Evolutionary conservation across 2,329 filamentous ascomycete species (phyloP), one percentile per base, ranked within the genome.

Genomic region (Aspergillus amoenus): DNA sequence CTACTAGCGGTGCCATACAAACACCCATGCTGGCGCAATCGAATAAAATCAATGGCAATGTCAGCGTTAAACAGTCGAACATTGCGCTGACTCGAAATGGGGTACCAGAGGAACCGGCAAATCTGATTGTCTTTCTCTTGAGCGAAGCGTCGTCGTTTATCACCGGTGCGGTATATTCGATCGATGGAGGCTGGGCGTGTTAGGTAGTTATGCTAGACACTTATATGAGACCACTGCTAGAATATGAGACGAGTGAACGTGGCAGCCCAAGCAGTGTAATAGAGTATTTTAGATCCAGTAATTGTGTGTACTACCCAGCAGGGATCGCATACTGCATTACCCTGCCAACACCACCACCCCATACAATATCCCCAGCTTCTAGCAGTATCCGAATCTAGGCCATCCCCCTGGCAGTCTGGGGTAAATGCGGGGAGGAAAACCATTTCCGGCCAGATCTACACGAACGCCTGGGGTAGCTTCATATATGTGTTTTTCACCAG

Each of bases 141-240:
- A 34, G 52, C 17, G 44, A 55, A 43, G 52, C 22, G 5, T 41
- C 44, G 4, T 30, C 21, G 7, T 55, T 34, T n/a, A 49, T 48
- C n/a, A 44, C 52, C 3, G 39, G 45, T 12, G 18, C 44, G 5
- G 24, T 27, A 1, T 43, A 49, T 9, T 30, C 37, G 22, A 43
- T 55, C 30, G 52, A 55, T 27, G 52, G 52, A 2, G 51, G 51
- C 3, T 52, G 50, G 50, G 27, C 41, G n/a, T 48, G 45, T 22
- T 48, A 48, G 45, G 24, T 46, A 30, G 15, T 5, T 43, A 24
- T 9, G 1, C 27, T 9, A 11, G 9, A 1, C 9, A 3, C 4
- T 4, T 11, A 11, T 30, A 30, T 4, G 27, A 39, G 15, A 17
- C 8, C 13, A 40, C 5, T 40, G 5, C 4, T 17, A 40, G 15